Evolutionary conservation across 495 filamentous ascomycete genomes (phyloP).

Genomic region (Lichina pygmaea): DNA sequence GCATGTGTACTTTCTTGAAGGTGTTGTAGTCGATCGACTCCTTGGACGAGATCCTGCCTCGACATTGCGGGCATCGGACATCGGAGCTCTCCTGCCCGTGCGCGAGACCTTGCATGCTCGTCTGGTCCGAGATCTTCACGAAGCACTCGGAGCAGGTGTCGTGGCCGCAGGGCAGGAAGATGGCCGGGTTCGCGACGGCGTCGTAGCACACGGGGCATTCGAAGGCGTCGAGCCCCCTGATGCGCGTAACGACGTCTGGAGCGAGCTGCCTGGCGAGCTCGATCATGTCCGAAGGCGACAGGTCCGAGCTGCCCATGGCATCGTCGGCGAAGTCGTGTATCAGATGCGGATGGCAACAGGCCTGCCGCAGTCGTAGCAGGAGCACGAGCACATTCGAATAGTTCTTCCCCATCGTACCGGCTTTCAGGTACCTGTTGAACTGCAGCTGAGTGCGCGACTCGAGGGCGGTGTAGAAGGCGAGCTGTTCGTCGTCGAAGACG

Average conservation of each 20-base stretch:
- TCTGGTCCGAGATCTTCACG: conserved; percentile 37
- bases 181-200: conserved; percentile 41
- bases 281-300: conserved; percentile 27
- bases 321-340: conserved; percentile 37
- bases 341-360: conserved; percentile 81
- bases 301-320: conserved; percentile 15
- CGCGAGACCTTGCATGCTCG: conserved; percentile 16
- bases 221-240: conserved; percentile 31
- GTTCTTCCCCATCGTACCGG: conserved; percentile 43
- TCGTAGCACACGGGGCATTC: conserved; percentile 69
- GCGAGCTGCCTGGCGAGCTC: conserved; percentile 37
- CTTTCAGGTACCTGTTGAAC: conserved; percentile 55
- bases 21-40: conserved; percentile 45
- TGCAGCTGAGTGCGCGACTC: conserved; percentile 35
- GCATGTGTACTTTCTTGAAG: conserved; percentile 53
- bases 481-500: conserved; percentile 49
- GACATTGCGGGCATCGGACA: conserved; percentile 54
- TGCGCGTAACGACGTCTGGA: conserved; percentile 31
- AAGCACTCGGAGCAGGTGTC: conserved; percentile 59
- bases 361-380: conserved; percentile 71
- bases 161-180: conserved; percentile 73
- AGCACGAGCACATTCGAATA: conserved; percentile 71
- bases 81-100: conserved; percentile 27
- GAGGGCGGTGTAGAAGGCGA: conserved; percentile 41
- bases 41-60: conserved; percentile 29